Percentiles rank a stretch among this genome's conserved stretches.
Conservation (phyloP, 106 monocot genomes). For the Alisma plantagoaquatica region DNA sequence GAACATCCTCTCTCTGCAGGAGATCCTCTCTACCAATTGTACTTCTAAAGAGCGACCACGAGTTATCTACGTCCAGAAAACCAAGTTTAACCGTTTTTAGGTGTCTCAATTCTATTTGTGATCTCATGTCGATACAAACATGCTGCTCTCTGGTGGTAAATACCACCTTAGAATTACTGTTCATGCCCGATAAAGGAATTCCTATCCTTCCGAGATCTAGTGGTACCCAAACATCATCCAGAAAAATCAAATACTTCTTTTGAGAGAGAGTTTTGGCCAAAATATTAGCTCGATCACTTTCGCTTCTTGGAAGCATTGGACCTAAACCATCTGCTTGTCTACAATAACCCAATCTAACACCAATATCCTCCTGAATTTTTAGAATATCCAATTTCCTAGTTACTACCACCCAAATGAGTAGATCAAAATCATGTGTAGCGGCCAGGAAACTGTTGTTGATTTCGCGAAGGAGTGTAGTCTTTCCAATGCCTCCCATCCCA, state of each 20-base stretch:
- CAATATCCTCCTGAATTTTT: conserved; percentile 1
- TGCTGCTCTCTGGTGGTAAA: background rate
- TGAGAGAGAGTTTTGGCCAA: background rate
- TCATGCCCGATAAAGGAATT: background rate
- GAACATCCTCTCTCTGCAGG: background rate
- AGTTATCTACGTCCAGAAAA: background rate
- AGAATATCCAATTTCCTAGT: background rate
- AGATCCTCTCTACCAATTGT: background rate
- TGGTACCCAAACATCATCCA: conserved; percentile 7
- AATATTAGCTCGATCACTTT: background rate
- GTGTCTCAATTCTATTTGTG: too few relatives aligned
- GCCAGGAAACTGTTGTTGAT: background rate
- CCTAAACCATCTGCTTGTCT: background rate
- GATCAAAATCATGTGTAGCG: background rate
- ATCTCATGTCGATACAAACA: conserved; percentile 5
- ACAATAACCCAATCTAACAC: background rate
- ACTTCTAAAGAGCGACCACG: conserved; percentile 1
- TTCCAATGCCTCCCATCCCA: conserved; percentile 9
- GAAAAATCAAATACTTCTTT: conserved; percentile 2
- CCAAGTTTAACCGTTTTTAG: background rate
- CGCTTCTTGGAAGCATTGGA: background rate
- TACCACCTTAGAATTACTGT: background rate
- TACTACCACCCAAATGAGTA: conserved; percentile 5
- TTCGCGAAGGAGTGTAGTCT: conserved; percentile 2
- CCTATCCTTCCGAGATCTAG: conserved; percentile 2